Base-by-base conservation (phyloP, 2,329 filamentous ascomycete species). In the Alternaria postmessia region DNA sequence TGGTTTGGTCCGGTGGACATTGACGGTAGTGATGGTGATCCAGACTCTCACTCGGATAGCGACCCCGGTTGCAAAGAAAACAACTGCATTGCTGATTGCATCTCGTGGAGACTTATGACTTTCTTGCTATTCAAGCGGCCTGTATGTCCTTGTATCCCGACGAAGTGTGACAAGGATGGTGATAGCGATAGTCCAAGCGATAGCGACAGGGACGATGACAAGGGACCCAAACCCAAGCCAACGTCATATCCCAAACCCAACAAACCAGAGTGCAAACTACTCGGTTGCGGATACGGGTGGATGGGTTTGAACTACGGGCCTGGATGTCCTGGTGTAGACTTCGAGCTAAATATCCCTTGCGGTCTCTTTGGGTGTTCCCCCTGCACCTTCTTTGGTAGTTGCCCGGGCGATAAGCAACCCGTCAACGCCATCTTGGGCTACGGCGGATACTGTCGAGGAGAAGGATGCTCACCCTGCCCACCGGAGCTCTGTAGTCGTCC, bases 201-300 rank as follows among this genome's bases (percentile, higher is more conserved):
- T 20, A 59, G 60, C 22, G 52, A 61, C 20, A 14, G 51, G 5
- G 61, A 61, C 48, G 59, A 59, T 20, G 54, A 41, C 1, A 46
- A 51, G 20, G 39, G 39, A 26, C 14, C 18, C 5, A 57, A 51
- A 28, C 57, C 53, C 4, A 60, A 57, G 18, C 57, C 57, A 7
- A 60, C 53, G 18, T 60, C 57, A 12, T 32, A 20, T 9, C 53
- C 57, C 2, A 64, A 56, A 20, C 34, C 24, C 34, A 47, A 39
- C n/a, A 49, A 53, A 7, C 39, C 38, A 18, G 20, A 57, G 16
- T 71, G 67, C 34, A 61, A 66, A 16, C 24, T 70, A 1, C 56
- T 72, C 18, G 70, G 69, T 16, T 72, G 68, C 41, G 67, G 61
- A 54, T 73, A 69, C 24, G 69, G 71, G 14, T 72, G 63, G 60